Conservation (phyloP, 2,329 filamentous ascomycete genomes). For the Fusarium buharicum region DNA sequence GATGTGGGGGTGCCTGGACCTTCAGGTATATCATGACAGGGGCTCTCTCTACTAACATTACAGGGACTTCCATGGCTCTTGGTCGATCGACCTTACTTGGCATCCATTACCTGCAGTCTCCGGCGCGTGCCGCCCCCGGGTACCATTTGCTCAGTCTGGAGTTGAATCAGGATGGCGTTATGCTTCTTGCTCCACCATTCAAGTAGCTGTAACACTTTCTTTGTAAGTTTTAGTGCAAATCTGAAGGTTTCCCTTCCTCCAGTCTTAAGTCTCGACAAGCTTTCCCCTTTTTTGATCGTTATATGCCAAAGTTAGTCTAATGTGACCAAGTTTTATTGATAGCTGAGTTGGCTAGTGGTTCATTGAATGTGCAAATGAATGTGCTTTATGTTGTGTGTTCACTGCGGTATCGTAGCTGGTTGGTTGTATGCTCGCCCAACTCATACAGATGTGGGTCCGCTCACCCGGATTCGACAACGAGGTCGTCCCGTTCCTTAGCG, state of each 20-base stretch:
- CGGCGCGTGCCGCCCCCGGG: neutral
- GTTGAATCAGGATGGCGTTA: neutral
- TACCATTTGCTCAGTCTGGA: neutral
- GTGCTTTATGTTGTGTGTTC: neutral
- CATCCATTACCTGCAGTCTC: neutral
- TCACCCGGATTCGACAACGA: neutral
- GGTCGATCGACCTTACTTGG: neutral
- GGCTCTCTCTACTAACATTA: neutral
- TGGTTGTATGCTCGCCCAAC: neutral
- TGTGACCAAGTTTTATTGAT: neutral
- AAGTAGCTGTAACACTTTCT: neutral
- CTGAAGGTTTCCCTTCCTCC: neutral
- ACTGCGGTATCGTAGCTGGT: neutral
- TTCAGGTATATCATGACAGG: neutral
- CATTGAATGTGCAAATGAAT: neutral
- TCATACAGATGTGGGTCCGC: neutral
- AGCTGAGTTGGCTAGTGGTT: neutral
- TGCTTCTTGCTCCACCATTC: neutral
- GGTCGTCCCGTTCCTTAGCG: slow-evolving; percentile 1
- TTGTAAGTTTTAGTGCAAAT: slow-evolving; percentile 1
- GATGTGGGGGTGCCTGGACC: neutral
- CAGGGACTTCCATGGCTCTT: neutral
- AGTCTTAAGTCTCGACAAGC: neutral
- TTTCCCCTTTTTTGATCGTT: neutral
- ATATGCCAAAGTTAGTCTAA: neutral